Base-by-base conservation (phyloP, 345 rosid genomes). In the Odontarrhena argentea region DNA sequence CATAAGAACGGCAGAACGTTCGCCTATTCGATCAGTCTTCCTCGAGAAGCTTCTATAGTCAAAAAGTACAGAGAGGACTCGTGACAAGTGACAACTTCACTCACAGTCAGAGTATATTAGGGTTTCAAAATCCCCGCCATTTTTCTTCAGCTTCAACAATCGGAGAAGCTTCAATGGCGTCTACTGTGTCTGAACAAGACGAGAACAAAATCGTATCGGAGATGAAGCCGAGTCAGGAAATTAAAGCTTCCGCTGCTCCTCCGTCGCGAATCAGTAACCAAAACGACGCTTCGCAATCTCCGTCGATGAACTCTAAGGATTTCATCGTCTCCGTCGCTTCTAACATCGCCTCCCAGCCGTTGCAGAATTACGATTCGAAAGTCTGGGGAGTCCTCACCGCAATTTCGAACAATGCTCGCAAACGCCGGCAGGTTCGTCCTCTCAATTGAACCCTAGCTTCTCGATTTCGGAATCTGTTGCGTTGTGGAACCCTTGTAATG, bases 331-430 rank as follows among this genome's bases (percentile, higher is more conserved):
- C 88, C 12, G 85, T 66, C 36, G 96, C 97, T 55, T 64, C 82
- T 63, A 87, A 78, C 15, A 64, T 85, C 77, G 67, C 96, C 35
- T 72, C 95, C 25, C 89, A 88, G 78, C 87, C 93, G 46, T 83
- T 94, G 43, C 80, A 75, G 44, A 80, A 83, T 74, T 69, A 73
- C 62, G 96, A 87, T 49, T 81, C 88, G 1, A 51, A 77, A 40
- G 99, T 88, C 30, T 94, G 96, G 97, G 97, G 87, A 3, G 93
- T 94, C 59, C 97, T 94, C 71, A 91, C 96, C 59, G 97, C 96
- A 9, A 84, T 91, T 67, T 85, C 96, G 53, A 73, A 54, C 77
- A 81, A 72, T 54, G 92, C 99, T 34, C 91, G 99, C 54, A 84
- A 81, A 63, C 89, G 97, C 58, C 80, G 53, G 34, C 95, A 94